Conservation (phyloP, 1,139 yeast genomes). For the Zygosaccharomyces sapae region DNA sequence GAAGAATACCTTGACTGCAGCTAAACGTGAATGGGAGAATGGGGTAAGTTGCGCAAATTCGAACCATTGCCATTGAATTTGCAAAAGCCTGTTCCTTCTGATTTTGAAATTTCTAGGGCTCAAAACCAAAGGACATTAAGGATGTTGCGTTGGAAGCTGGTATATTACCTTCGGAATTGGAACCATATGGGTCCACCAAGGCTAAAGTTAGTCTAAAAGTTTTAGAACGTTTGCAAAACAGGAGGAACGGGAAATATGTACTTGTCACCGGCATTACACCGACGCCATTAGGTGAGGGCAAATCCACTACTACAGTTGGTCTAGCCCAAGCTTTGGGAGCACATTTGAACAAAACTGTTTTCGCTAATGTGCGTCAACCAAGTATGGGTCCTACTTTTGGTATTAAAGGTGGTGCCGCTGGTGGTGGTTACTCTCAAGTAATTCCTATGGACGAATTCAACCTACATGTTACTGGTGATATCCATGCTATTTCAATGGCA, state of each 20-base stretch:
- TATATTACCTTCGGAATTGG: slow-evolving; percentile 74
- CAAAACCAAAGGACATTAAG: slow-evolving; percentile 82
- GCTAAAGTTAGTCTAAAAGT: slow-evolving; percentile 81
- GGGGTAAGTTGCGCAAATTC: slow-evolving; percentile 32
- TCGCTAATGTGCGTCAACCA: slow-evolving; percentile 97
- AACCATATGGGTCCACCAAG: slow-evolving; percentile 87
- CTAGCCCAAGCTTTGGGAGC: slow-evolving; percentile 95
- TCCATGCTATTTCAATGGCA: slow-evolving; percentile 95
- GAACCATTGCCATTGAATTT: slow-evolving; percentile 61
- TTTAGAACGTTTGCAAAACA: slow-evolving; percentile 64
- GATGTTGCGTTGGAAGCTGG: slow-evolving; percentile 84
- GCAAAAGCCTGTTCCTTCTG: slow-evolving; percentile 84
- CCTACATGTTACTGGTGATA: slow-evolving; percentile 97
- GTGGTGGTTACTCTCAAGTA: slow-evolving; percentile 98
- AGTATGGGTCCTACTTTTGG: slow-evolving; percentile 99
- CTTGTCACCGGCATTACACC: slow-evolving; percentile 98
- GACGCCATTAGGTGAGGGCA: slow-evolving; percentile 98
- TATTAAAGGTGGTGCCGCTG: slow-evolving; percentile 99
- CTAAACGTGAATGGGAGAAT: slow-evolving; percentile 43
- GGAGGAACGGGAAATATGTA: slow-evolving; percentile 81
- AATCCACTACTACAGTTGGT: slow-evolving; percentile 95
- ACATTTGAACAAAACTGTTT: slow-evolving; percentile 76
- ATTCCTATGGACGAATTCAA: slow-evolving; percentile 99
- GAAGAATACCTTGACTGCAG: slow-evolving; percentile 81
- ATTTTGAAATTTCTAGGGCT: slow-evolving; percentile 84